Evolutionary conservation across 306 rosid genomes (phyloP).

Genomic region (Vigna unguiculata): DNA sequence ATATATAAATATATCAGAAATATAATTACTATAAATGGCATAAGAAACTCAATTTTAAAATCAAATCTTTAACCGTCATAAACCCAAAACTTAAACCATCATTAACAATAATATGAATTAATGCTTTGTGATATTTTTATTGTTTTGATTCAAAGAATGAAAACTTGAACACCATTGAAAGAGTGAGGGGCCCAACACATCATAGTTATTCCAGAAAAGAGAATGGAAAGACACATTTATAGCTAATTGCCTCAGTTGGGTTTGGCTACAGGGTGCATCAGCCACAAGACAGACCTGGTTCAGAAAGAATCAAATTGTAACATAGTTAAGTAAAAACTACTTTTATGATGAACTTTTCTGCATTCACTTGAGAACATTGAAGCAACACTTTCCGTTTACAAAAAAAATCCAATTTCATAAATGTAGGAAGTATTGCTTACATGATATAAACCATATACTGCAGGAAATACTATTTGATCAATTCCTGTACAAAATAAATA

Average conservation of each 20-base stretch:
- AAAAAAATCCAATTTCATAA: constrained; percentile 19
- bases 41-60: neutral
- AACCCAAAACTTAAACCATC: neutral
- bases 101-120: neutral
- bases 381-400: neutral
- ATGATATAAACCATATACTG: constrained; percentile 8
- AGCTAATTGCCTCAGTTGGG: neutral
- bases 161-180: neutral
- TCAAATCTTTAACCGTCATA: neutral
- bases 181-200: neutral
- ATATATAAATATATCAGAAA: too few relatives aligned
- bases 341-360: neutral
- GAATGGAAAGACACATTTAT: neutral
- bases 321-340: neutral
- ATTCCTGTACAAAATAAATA: constrained; percentile 40
- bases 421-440: constrained; percentile 5
- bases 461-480: constrained; percentile 26
- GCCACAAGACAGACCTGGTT: neutral
- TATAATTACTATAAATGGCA: neutral
- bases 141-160: neutral
- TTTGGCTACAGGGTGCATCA: neutral
- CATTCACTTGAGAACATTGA: neutral
- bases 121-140: too few relatives aligned
- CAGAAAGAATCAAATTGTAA: neutral
- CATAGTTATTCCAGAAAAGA: neutral